Evolutionary conservation across 139 green algal genomes (phyloP).

Genomic region (Dunaliella sp.): DNA sequence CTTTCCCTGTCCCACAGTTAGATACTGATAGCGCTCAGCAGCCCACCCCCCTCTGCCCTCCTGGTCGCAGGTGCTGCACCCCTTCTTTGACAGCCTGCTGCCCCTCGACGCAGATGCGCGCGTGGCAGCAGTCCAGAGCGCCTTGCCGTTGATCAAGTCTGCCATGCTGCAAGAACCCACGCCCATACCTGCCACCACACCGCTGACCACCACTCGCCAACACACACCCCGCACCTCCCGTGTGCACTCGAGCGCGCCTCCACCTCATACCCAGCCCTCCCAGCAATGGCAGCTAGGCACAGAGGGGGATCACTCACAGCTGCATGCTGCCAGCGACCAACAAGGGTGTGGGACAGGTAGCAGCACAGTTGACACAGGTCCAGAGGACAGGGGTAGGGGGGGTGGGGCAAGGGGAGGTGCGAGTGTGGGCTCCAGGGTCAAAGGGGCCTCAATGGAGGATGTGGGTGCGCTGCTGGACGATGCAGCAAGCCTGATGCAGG

Average conservation of each 20-base stretch:
- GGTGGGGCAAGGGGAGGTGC: background rate
- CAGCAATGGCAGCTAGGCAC: background rate
- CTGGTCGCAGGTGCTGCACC: conserved; percentile 50
- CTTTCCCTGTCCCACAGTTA: too few species aligned
- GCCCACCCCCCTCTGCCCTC: background rate
- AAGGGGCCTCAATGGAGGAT: conserved; percentile 30
- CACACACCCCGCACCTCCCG: background rate
- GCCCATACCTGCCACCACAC: background rate
- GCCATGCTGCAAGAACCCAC: background rate
- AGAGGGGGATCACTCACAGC: too few species aligned
- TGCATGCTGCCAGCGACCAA: background rate
- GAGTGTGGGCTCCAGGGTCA: too few species aligned
- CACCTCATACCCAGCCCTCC: background rate
- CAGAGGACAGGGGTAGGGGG: background rate
- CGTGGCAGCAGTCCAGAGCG: conserved; percentile 32
- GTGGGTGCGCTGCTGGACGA: conserved; percentile 45
- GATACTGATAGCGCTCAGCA: too few species aligned
- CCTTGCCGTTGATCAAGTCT: background rate
- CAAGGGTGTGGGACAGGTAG: background rate
- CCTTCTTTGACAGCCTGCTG: conserved; percentile 66
- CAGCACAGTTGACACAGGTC: too few species aligned
- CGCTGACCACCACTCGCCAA: background rate
- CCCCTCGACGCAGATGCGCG: conserved; percentile 65
- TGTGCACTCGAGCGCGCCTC: background rate
- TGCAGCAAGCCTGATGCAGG: conserved; percentile 13